Percentiles rank a stretch among this genome's conserved stretches.
phyloP scores from a whole-genome alignment of 148 eudicot genomes.

The Arctostaphylos glauca region DNA sequence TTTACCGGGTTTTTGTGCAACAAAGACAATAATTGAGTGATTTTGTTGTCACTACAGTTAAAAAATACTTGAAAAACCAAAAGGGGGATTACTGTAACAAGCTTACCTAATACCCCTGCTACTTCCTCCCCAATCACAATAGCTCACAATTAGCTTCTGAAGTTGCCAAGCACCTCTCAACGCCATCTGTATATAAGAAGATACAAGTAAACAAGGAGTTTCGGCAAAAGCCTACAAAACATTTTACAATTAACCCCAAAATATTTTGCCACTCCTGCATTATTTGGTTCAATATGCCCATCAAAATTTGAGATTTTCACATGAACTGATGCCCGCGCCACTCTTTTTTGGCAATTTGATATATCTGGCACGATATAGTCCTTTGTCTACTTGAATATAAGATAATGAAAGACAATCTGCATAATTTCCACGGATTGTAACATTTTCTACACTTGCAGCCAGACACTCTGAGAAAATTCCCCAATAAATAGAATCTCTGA shows the following conservation, averaged over 20 bases:
- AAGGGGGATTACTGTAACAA: not conserved
- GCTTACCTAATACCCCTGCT: slow-evolving; percentile 40
- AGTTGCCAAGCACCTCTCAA: slow-evolving; percentile 47
- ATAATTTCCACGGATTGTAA: not conserved
- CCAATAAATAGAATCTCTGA: too few species aligned
- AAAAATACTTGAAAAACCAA: not conserved
- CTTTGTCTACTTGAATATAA: not conserved
- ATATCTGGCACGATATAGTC: not conserved
- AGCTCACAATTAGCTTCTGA: slow-evolving; percentile 45
- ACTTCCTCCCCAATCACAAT: slow-evolving; percentile 51
- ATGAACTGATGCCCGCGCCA: not conserved
- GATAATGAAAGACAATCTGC: not conserved
- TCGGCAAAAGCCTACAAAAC: not conserved
- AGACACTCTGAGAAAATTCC: too few species aligned
- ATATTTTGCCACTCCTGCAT: not conserved
- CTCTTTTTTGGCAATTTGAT: not conserved
- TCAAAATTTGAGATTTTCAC: too few species aligned
- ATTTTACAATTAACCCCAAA: not conserved
- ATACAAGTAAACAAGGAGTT: not conserved
- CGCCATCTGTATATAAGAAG: slow-evolving; percentile 28
- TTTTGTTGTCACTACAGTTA: not conserved
- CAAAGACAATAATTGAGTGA: not conserved
- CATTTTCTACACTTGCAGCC: not conserved
- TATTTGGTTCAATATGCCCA: not conserved
- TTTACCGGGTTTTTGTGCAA: not conserved